A percentile compares a stretch with the other conserved stretches of the same genome.
Conservation (phyloP, 306 rosid genomes). For the Casuarina equisetifolia region DNA sequence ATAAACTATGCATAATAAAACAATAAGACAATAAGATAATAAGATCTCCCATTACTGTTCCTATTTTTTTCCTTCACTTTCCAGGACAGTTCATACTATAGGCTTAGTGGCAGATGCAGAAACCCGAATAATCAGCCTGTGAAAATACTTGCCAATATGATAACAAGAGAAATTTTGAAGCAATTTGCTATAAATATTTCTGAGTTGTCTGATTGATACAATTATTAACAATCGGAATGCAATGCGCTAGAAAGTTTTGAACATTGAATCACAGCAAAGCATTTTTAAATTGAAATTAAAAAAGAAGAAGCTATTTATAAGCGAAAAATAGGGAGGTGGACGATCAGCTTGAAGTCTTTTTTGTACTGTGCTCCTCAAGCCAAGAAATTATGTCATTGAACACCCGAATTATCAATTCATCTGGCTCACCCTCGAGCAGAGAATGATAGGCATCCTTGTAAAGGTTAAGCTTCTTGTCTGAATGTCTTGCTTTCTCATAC, state of each 20-base stretch:
- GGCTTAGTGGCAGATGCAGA: too few relatives aligned
- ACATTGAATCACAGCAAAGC: slow-evolving; percentile 13
- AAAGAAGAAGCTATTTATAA: background rate
- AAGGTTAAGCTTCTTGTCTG: slow-evolving; percentile 72
- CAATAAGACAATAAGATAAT: too few relatives aligned
- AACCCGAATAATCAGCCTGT: too few relatives aligned
- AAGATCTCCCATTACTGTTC: too few relatives aligned
- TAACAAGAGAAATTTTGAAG: background rate
- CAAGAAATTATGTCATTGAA: slow-evolving; percentile 68
- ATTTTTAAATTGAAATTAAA: background rate
- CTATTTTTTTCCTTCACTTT: too few relatives aligned
- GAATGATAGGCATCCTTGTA: slow-evolving; percentile 77
- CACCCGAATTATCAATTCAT: slow-evolving; percentile 59
- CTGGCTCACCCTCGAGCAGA: slow-evolving; percentile 95
- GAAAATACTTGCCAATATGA: background rate
- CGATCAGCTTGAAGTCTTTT: slow-evolving; percentile 13
- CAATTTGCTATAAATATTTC: background rate
- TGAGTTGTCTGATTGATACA: background rate
- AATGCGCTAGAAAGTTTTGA: background rate
- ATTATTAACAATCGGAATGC: background rate
- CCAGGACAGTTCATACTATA: too few relatives aligned
- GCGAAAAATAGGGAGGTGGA: slow-evolving; percentile 14
- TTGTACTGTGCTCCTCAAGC: slow-evolving; percentile 59
- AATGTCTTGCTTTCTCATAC: slow-evolving; percentile 70
- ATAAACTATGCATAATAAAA: too few relatives aligned